Conservation (phyloP, 2,329 filamentous ascomycete genomes). For the Cordyceps tenuipes region DNA sequence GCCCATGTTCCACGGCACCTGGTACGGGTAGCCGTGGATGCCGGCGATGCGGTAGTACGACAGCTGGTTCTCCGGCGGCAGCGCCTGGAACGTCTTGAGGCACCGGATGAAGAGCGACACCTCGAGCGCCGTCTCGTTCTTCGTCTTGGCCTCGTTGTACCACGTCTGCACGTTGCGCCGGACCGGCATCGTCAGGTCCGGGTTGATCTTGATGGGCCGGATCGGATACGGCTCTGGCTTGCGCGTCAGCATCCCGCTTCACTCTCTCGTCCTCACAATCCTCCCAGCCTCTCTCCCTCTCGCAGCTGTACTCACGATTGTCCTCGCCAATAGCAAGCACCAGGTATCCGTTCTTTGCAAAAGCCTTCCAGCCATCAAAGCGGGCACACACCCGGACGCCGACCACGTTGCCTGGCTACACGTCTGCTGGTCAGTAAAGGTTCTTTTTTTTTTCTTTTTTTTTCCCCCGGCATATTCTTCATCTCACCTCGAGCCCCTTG, state of each 20-base stretch:
- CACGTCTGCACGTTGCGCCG: background rate
- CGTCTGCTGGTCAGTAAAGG: background rate
- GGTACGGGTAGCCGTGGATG: background rate
- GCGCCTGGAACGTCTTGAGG: background rate
- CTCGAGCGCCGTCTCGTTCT: background rate
- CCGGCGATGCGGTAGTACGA: background rate
- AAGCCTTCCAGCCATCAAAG: slow-evolving; percentile 5
- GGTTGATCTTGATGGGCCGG: background rate
- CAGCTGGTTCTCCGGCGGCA: background rate
- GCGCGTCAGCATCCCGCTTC: no score
- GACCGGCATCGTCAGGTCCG: background rate
- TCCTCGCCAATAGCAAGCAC: slow-evolving; percentile 10
- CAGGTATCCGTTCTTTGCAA: slow-evolving; percentile 7
- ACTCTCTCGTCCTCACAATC: no score
- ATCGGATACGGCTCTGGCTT: background rate
- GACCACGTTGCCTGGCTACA: slow-evolving; percentile 11
- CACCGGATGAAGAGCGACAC: background rate
- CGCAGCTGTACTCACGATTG: background rate
- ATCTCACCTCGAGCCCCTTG: slow-evolving; percentile 5
- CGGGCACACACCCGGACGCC: slow-evolving; percentile 13
- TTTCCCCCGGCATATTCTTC: no score
- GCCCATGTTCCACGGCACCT: background rate
- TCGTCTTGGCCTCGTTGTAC: background rate
- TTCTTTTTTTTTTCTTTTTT: no score
- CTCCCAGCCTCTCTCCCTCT: no score